Evolutionary conservation across 2,329 filamentous ascomycete species (phyloP), one percentile per base, ranked within the genome.

Genomic region (Biscogniauxia marginata): DNA sequence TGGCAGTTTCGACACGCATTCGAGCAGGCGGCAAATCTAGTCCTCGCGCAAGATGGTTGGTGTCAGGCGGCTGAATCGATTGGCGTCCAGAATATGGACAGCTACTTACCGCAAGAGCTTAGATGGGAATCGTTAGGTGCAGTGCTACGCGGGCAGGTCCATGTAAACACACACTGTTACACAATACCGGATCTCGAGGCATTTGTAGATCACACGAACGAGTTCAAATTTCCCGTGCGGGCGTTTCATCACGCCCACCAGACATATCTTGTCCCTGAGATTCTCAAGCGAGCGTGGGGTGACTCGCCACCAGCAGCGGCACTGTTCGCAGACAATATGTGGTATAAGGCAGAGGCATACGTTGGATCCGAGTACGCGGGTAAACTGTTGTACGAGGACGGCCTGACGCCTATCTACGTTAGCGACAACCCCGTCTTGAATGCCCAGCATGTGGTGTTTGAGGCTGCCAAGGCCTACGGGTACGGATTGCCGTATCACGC

Each of bases 291-390:
- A 49, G 79, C 79, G 0, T 85, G 77, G 72, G 82, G 83, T 13
- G 78, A 76, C 11, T 75, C 76, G 0, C 70, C 80, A 16, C 82
- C 80, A n/a, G 81, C 79, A 3, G 81, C 77, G 16, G 86, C 82
- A n/a, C 73, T 88, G 3, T 90, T 90, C 63, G 86, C 87, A 8
- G 86, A 89, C 65, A 88, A 86, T 67, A 88, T 88, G 83, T 87
- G 83, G 69, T 90, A 89, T 78, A 89, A 90, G 71, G 77, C 81
- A 1, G 87, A 90, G 71, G 75, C 85, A 0, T 88, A 86, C 62
- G 75, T 82, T 4, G 86, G 80, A 0, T 87, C 84, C 9, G 84
- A 88, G 67, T 82, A 82, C 57, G 86, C 86, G 1, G 86, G 86
- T 22, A 88, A 87, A 67, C 77, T 84, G 3, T 77, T 90, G 0